phyloP scores from a whole-genome alignment of 2,329 filamentous ascomycete genomes.

The Blumeria hordei region DNA sequence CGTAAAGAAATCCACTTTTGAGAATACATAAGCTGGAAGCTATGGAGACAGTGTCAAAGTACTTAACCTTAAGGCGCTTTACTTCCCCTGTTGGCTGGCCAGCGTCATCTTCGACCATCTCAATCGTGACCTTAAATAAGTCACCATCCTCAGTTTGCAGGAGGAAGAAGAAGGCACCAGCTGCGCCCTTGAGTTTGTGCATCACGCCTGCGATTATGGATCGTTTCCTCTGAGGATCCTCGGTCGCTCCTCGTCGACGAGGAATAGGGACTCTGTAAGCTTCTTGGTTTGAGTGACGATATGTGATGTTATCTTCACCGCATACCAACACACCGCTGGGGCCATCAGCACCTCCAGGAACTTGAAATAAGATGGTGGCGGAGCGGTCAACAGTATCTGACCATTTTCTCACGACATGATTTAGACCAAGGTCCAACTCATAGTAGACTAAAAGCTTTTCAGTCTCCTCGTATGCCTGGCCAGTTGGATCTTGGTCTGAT shows the following conservation, averaged over 20 bases:
- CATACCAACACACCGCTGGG: slow-evolving; percentile 91
- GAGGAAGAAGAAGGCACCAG: slow-evolving; percentile 86
- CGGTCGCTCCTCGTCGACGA: slow-evolving; percentile 61
- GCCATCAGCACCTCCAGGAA: slow-evolving; percentile 79
- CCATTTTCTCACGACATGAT: slow-evolving; percentile 95
- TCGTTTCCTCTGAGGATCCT: slow-evolving; percentile 78
- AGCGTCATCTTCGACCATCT: slow-evolving; percentile 63
- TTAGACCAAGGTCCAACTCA: slow-evolving; percentile 84
- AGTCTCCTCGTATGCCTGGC: slow-evolving; percentile 53
- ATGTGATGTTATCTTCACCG: slow-evolving; percentile 82
- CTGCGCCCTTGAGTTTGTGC: slow-evolving; percentile 69
- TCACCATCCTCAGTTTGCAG: slow-evolving; percentile 95
- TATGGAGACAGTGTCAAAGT: slow-evolving; percentile 87
- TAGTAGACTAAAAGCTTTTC: slow-evolving; percentile 94
- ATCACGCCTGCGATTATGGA: slow-evolving; percentile 79
- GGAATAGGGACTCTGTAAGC: slow-evolving; percentile 77
- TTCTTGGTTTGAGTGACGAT: slow-evolving; percentile 87
- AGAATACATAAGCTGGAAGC: slow-evolving; percentile 74
- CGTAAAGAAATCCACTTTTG: slow-evolving; percentile 87
- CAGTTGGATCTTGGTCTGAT: slow-evolving; percentile 72
- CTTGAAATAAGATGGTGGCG: slow-evolving; percentile 76
- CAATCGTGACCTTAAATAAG: slow-evolving; percentile 84
- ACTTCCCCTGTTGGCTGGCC: slow-evolving; percentile 65
- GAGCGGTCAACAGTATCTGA: slow-evolving; percentile 79
- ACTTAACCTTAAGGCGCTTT: slow-evolving; percentile 70